phyloP scores from a whole-genome alignment of 805 yeast genomes.

The Maudiozyma turicensis region DNA sequence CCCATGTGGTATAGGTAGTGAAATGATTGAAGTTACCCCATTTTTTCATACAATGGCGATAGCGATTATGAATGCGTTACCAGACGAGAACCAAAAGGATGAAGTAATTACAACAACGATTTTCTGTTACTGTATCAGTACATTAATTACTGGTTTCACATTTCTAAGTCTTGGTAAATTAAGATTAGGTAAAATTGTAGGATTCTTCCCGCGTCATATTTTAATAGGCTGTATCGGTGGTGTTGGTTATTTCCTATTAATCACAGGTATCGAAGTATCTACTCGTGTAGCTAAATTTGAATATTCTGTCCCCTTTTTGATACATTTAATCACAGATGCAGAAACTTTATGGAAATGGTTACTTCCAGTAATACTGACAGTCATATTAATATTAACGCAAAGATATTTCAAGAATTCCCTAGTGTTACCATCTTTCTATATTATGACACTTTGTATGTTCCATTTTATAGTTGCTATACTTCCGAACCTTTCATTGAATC shows the following conservation, averaged over 20 bases:
- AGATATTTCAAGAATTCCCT: conserved; percentile 55
- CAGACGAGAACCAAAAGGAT: conserved; percentile 43
- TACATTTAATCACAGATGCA: conserved; percentile 31
- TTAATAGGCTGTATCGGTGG: conserved; percentile 97
- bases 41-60: conserved; percentile 93
- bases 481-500: conserved; percentile 53
- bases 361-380: conserved; percentile 58
- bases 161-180: conserved; percentile 72
- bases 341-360: conserved; percentile 53
- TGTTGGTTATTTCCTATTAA: conserved; percentile 84
- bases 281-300: conserved; percentile 65
- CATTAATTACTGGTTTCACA: conserved; percentile 77
- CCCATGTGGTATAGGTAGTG: conserved; percentile 87
- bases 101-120: conserved; percentile 77
- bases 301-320: conserved; percentile 50
- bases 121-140: conserved; percentile 71
- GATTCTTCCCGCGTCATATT: conserved; percentile 93
- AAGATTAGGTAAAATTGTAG: conserved; percentile 75
- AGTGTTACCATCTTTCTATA: conserved; percentile 73
- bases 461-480: conserved; percentile 57
- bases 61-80: conserved; percentile 39
- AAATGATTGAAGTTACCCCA: conserved; percentile 98
- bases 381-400: conserved; percentile 50
- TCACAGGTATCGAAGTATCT: conserved; percentile 89
- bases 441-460: conserved; percentile 55